phyloP scores from a whole-genome alignment of 169 alveolate genomes.

The Plasmodium chabaudi region DNA sequence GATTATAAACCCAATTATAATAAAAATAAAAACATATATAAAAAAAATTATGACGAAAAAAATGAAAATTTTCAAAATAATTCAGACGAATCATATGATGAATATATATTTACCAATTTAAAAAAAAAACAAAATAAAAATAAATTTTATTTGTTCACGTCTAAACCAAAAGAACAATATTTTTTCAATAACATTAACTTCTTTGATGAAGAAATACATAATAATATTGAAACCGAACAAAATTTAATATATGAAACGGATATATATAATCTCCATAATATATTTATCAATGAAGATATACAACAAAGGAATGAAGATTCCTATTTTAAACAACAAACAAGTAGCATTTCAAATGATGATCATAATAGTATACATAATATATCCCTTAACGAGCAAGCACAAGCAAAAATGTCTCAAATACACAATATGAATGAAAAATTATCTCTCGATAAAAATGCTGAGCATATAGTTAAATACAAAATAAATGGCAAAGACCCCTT shows the following conservation, averaged over 20 bases:
- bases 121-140: slow-evolving; percentile 56
- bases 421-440: background rate
- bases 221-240: slow-evolving; percentile 15
- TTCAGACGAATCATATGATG: slow-evolving; percentile 33
- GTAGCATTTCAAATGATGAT: background rate
- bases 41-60: background rate
- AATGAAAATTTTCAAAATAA: background rate
- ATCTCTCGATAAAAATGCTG: background rate
- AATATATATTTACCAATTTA: slow-evolving; percentile 56
- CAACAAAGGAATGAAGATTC: background rate
- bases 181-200: slow-evolving; percentile 69
- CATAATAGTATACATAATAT: background rate
- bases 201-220: slow-evolving; percentile 61
- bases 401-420: background rate
- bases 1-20: background rate
- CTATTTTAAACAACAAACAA: background rate
- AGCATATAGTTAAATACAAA: background rate
- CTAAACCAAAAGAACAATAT: slow-evolving; percentile 57
- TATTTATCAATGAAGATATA: slow-evolving; percentile 8
- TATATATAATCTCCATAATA: slow-evolving; percentile 64
- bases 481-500: background rate
- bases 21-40: background rate
- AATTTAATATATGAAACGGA: slow-evolving; percentile 69
- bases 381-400: background rate
- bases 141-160: slow-evolving; percentile 8